Conservation (phyloP, 768 basidiomycete species). For the Kwoniella sp. region DNA sequence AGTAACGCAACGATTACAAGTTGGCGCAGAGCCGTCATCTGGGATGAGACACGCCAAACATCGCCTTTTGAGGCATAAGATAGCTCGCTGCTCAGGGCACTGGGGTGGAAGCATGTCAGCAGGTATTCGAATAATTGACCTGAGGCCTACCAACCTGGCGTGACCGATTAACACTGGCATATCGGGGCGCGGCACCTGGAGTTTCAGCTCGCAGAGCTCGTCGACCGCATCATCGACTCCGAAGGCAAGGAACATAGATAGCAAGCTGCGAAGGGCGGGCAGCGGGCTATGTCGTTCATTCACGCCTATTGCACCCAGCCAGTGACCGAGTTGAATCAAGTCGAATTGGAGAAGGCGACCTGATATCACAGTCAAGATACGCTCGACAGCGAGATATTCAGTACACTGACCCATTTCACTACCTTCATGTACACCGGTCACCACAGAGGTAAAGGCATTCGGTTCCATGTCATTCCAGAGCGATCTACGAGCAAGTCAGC, state of each 20-base stretch:
- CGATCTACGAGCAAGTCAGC: neutral
- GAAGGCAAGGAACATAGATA: slow-evolving; percentile 65
- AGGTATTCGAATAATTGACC: no score
- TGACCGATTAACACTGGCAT: slow-evolving; percentile 25
- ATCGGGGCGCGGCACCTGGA: slow-evolving; percentile 55
- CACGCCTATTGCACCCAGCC: slow-evolving; percentile 36
- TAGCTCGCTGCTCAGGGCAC: slow-evolving; percentile 49
- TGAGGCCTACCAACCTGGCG: no score
- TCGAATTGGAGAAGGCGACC: slow-evolving; percentile 23
- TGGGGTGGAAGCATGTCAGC: neutral
- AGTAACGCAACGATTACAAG: slow-evolving; percentile 65
- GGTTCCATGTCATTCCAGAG: neutral
- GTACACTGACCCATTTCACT: neutral
- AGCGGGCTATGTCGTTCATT: slow-evolving; percentile 51
- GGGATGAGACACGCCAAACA: slow-evolving; percentile 69
- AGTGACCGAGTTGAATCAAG: slow-evolving; percentile 9
- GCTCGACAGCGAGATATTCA: neutral
- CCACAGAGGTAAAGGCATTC: neutral
- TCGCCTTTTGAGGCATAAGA: slow-evolving; percentile 50
- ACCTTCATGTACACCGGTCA: neutral
- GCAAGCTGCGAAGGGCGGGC: slow-evolving; percentile 57
- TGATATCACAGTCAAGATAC: neutral
- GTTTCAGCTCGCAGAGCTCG: slow-evolving; percentile 59
- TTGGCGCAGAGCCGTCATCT: slow-evolving; percentile 66
- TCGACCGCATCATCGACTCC: slow-evolving; percentile 70